These are phyloP conservation scores for Amphirosellinia nigrospora DNA, from an alignment of 495 filamentous ascomycete genomes.

Conservation along the genomic window DNA sequence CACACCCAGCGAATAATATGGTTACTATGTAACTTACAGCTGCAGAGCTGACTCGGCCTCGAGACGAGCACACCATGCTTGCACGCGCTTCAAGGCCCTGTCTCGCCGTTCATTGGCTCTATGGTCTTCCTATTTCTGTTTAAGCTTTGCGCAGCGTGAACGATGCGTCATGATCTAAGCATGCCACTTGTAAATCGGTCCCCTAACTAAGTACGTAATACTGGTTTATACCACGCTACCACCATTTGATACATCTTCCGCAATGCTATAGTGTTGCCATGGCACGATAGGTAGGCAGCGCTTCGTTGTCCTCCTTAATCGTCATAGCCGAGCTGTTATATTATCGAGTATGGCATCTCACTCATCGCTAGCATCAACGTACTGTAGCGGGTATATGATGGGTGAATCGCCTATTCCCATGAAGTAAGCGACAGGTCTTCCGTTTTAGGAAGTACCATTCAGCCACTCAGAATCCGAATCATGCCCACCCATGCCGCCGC, in stretches of 20 bases:
- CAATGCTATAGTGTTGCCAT: not conserved
- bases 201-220: not conserved
- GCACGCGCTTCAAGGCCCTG: not conserved
- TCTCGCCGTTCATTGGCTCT: conserved; percentile 2
- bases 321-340: no score
- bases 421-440: conserved; percentile 17
- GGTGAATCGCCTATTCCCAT: not conserved
- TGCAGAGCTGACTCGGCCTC: not conserved
- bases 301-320: no score
- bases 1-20: not conserved
- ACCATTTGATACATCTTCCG: not conserved
- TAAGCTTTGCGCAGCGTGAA: not conserved
- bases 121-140: not conserved
- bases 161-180: not conserved
- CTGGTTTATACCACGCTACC: not conserved
- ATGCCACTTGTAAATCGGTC: not conserved
- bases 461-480: conserved; percentile 12
- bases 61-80: not conserved
- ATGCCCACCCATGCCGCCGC: not conserved
- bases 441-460: conserved; percentile 9
- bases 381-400: not conserved
- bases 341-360: not conserved
- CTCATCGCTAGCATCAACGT: not conserved
- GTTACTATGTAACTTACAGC: not conserved
- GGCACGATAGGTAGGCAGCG: no score